Percentiles rank a stretch among this genome's conserved stretches.
Conservation (phyloP, 2,329 filamentous ascomycete species). For the Ilyonectria robusta region DNA sequence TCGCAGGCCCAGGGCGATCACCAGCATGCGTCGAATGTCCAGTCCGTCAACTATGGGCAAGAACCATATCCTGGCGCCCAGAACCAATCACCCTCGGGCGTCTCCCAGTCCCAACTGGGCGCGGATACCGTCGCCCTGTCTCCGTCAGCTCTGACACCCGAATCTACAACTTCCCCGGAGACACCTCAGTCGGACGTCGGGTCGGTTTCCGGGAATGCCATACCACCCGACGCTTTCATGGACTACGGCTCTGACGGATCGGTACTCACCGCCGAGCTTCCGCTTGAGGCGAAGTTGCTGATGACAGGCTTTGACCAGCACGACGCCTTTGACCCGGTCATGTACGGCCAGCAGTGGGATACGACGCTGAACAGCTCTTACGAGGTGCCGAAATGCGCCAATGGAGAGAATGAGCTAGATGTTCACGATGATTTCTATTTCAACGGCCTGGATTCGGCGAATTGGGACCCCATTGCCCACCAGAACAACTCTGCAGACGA, state of each 20-base stretch:
- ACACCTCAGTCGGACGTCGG: slow-evolving; percentile 39
- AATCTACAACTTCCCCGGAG: slow-evolving; percentile 40
- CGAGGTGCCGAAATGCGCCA: slow-evolving; percentile 12
- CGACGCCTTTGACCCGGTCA: slow-evolving; percentile 39
- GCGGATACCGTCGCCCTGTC: slow-evolving; percentile 36
- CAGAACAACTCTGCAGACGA: slow-evolving; percentile 43
- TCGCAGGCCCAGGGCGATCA: too few species aligned
- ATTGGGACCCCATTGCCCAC: slow-evolving; percentile 17
- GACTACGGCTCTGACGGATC: slow-evolving; percentile 44
- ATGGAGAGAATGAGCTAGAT: slow-evolving; percentile 2
- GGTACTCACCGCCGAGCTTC: slow-evolving; percentile 59
- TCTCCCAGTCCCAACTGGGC: slow-evolving; percentile 16
- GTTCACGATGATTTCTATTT: neutral
- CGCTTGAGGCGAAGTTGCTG: slow-evolving; percentile 60
- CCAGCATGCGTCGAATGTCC: too few species aligned
- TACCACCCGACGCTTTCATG: slow-evolving; percentile 33
- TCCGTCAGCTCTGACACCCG: slow-evolving; percentile 47
- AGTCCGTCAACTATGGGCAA: too few species aligned
- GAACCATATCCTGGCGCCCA: slow-evolving; percentile 21
- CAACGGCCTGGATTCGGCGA: slow-evolving; percentile 10
- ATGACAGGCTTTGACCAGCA: slow-evolving; percentile 50
- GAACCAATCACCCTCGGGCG: slow-evolving; percentile 33
- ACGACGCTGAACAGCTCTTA: slow-evolving; percentile 13
- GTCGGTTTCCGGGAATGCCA: slow-evolving; percentile 30
- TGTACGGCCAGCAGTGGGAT: slow-evolving; percentile 37